Base-by-base conservation (phyloP, 2,329 filamentous ascomycete species). In the Talaromyces marneffei region DNA sequence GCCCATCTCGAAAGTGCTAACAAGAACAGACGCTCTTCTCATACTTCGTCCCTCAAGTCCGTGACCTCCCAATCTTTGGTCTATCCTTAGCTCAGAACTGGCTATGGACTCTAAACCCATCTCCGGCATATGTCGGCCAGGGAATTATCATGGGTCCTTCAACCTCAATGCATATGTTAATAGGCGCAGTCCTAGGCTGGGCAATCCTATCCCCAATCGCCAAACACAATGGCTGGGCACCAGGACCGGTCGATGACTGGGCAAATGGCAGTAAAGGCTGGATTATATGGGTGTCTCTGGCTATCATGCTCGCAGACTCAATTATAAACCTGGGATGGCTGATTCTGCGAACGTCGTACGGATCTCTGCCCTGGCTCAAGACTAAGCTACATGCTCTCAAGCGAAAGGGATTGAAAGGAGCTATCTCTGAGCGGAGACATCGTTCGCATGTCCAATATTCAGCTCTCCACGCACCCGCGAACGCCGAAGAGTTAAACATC, bases 71-170 rank as follows among this genome's bases (percentile, higher is more conserved):
- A 0, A 80, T 99, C 27, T 90, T 97, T 66, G 94, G 94, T 0
- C 77, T 83, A 0, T 76, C 83, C 1, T 83, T 95, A 6, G 92
- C 92, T 0, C 77, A 84, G 1, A 85, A 85, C 1, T 99, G 93
- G 93, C 83, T 97, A 0, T 99, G 94, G 94, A 94, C 91, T 0
- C 79, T 99, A 6, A 99, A 99, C 67, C 94, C 94, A 0, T 97
- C 92, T 50, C 88, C 96, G n/a, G 94, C 94, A 2, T 99, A 99
- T 72, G 87, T 97, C 27, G 94, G 94, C 0, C 94, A 99, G 76
- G 94, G 94, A 10, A 95, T 99, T 64, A 97, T 99, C 70, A 99
- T 99, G 94, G 94, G 94, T 0, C 90, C 93, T 3, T 88, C 91
- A 40, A 99, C 94, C 0, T 97, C 93, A 2, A 82, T 96, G 57